These are phyloP conservation scores for Euphorbia pulcherrima DNA, from an alignment of 345 rosid genomes.

Conservation along the genomic window DNA sequence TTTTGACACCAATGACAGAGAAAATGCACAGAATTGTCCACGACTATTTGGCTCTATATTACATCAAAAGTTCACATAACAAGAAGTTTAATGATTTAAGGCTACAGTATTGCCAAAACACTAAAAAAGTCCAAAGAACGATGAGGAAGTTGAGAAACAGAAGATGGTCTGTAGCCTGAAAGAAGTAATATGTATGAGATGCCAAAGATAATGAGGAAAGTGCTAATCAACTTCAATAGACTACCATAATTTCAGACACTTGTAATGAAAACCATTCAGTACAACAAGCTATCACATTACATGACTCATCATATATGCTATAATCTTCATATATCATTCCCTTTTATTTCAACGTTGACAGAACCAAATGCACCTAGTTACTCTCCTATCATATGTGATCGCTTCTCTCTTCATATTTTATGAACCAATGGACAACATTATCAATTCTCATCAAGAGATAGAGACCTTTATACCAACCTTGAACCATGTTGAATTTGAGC, in stretches of 20 bases:
- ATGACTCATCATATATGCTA: background rate
- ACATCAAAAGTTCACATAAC: too few relatives aligned
- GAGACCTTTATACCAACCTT: slow-evolving; percentile 49
- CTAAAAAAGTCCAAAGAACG: too few relatives aligned
- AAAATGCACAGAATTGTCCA: too few relatives aligned
- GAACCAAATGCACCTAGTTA: background rate
- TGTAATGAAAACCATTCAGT: background rate
- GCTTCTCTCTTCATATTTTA: background rate
- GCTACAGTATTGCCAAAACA: too few relatives aligned
- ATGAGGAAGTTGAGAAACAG: too few relatives aligned
- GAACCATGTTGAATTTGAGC: slow-evolving; percentile 95
- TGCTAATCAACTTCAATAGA: background rate
- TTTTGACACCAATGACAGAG: too few relatives aligned
- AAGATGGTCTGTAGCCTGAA: too few relatives aligned
- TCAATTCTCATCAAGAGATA: slow-evolving; percentile 1
- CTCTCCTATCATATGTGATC: background rate
- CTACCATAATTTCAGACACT: background rate
- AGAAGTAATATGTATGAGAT: too few relatives aligned
- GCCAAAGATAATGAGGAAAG: too few relatives aligned
- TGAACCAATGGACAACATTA: background rate
- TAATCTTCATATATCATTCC: background rate
- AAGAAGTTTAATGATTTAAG: too few relatives aligned
- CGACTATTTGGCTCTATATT: too few relatives aligned
- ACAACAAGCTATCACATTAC: background rate
- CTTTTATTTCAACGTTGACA: background rate